These are phyloP conservation scores for Neurospora sublineolata DNA, from an alignment of 495 filamentous ascomycete genomes.

Conservation along the genomic window DNA sequence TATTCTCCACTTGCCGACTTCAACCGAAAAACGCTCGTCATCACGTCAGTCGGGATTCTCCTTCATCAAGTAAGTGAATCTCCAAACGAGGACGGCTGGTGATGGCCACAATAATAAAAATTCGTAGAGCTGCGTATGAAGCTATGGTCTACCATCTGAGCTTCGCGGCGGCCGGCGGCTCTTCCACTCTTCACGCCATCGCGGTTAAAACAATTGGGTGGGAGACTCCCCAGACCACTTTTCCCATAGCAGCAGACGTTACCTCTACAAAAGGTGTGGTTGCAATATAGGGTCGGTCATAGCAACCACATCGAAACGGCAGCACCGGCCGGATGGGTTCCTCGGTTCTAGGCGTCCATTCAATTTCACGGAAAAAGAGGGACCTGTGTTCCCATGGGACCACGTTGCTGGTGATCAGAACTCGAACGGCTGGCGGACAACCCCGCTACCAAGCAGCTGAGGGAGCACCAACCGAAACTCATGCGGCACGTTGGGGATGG, in stretches of 20 bases:
- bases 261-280: slow-evolving; percentile 9
- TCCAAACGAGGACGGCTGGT: neutral
- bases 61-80: neutral
- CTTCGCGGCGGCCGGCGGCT: neutral
- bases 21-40: neutral
- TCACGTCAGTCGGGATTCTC: neutral
- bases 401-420: slow-evolving; percentile 1
- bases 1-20: neutral
- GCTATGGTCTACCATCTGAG: neutral
- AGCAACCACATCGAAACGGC: slow-evolving; percentile 2
- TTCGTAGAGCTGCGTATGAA: neutral
- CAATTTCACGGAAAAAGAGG: neutral
- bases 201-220: neutral
- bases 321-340: slow-evolving; percentile 7
- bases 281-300: slow-evolving; percentile 17
- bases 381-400: neutral
- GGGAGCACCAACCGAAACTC: neutral
- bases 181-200: neutral
- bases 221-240: neutral
- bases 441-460: slow-evolving; percentile 1
- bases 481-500: neutral
- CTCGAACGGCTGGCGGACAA: neutral
- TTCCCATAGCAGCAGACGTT: neutral
- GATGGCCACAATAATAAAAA: neutral
- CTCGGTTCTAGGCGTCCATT: slow-evolving; percentile 3